These are phyloP conservation scores for Pisolithus sp. DNA, from an alignment of 768 basidiomycete genomes.

Conservation along the genomic window DNA sequence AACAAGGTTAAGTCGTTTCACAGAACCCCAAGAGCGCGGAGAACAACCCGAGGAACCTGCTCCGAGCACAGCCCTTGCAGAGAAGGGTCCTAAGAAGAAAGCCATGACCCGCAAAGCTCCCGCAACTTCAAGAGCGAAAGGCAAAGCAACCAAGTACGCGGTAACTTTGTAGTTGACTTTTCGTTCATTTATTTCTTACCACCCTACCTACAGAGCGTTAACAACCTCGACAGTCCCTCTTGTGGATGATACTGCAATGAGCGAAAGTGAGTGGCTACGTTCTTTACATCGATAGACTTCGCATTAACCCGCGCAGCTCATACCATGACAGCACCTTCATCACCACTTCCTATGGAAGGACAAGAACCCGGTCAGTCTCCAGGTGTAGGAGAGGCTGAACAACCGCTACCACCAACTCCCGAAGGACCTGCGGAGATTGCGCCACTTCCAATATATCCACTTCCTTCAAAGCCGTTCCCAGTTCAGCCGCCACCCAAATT, in stretches of 20 bases:
- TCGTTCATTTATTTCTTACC: not conserved
- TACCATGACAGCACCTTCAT: slow-evolving; percentile 68
- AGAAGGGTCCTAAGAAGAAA: slow-evolving; percentile 45
- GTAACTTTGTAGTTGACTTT: slow-evolving; percentile 1
- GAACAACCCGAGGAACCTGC: slow-evolving; percentile 18
- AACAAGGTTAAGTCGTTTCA: slow-evolving; percentile 9
- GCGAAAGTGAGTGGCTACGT: slow-evolving; percentile 47
- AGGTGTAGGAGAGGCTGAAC: slow-evolving; percentile 39
- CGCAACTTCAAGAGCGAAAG: slow-evolving; percentile 30
- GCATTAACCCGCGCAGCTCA: slow-evolving; percentile 36
- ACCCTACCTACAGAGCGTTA: slow-evolving; percentile 22
- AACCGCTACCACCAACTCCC: slow-evolving; percentile 22
- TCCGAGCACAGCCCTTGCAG: slow-evolving; percentile 14
- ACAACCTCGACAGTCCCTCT: slow-evolving; percentile 28
- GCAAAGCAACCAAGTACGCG: slow-evolving; percentile 24
- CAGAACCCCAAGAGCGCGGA: slow-evolving; percentile 25
- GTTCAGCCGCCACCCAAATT: slow-evolving; percentile 77
- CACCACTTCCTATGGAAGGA: slow-evolving; percentile 50
- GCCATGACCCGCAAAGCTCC: slow-evolving; percentile 38
- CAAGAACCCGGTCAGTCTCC: slow-evolving; percentile 34
- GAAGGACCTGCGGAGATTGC: slow-evolving; percentile 40
- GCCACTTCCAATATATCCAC: slow-evolving; percentile 67
- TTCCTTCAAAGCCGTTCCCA: slow-evolving; percentile 78
- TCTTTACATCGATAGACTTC: not conserved
- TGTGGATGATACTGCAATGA: slow-evolving; percentile 47